These are phyloP conservation scores for Brassica rapa DNA, from an alignment of 345 rosid genomes.

Conservation along the genomic window DNA sequence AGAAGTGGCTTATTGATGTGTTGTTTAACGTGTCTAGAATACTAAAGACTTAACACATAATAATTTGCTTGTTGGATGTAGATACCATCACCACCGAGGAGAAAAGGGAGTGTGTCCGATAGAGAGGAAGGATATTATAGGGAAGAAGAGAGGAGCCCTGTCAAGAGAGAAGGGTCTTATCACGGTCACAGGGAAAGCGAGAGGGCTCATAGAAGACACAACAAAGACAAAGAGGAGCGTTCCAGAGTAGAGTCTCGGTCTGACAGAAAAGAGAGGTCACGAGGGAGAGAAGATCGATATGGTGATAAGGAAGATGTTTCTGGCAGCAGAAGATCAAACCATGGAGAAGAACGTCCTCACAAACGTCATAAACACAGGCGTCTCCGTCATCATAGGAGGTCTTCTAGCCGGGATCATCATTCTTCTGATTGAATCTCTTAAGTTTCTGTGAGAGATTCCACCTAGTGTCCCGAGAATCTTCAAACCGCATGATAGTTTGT, in stretches of 20 bases:
- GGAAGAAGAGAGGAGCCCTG: conserved; percentile 35
- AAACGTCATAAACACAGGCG: conserved; percentile 30
- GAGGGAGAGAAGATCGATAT: conserved; percentile 37
- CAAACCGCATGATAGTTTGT: not conserved
- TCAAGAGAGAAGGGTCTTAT: conserved; percentile 9
- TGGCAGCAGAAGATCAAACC: conserved; percentile 35
- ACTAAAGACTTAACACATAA: not conserved
- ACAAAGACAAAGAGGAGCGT: conserved; percentile 41
- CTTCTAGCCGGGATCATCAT: not conserved
- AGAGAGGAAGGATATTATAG: conserved; percentile 42
- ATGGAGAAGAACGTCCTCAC: conserved; percentile 32
- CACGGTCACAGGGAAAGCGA: conserved; percentile 14
- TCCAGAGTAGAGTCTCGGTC: conserved; percentile 23
- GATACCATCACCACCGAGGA: conserved; percentile 89
- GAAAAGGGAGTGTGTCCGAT: conserved; percentile 47
- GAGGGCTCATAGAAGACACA: conserved; percentile 27
- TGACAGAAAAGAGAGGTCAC: conserved; percentile 43
- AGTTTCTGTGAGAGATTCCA: not conserved
- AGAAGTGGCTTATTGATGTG: not conserved
- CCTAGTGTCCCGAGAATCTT: not conserved
- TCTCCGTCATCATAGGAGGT: not conserved
- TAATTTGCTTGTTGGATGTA: conserved; percentile 35
- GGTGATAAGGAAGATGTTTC: conserved; percentile 34
- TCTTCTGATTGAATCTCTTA: not conserved
- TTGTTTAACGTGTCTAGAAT: not conserved